These are phyloP conservation scores for Pyricularia grisea DNA, from an alignment of 2,329 filamentous ascomycete genomes.

Conservation along the genomic window DNA sequence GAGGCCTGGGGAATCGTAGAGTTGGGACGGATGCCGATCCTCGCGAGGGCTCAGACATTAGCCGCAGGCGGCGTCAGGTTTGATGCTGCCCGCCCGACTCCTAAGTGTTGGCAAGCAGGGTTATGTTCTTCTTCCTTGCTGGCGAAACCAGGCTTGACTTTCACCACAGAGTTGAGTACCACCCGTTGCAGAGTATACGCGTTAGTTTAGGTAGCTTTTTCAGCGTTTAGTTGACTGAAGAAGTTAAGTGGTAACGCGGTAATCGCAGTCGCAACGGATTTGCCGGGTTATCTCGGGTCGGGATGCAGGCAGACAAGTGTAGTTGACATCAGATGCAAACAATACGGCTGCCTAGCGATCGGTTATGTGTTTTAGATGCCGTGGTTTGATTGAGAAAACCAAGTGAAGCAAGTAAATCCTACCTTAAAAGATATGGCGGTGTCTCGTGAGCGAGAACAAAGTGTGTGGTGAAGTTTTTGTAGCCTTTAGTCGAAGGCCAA, in stretches of 20 bases:
- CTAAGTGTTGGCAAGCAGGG: not conserved
- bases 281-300: not conserved
- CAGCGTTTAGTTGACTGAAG: not conserved
- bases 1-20: constrained; percentile 46
- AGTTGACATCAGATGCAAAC: not conserved
- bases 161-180: not conserved
- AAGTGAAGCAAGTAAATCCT: not conserved
- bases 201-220: not conserved
- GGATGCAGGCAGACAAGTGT: not conserved
- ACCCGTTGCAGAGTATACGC: not conserved
- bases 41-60: constrained; percentile 10
- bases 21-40: constrained; percentile 35
- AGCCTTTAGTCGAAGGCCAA: not conserved
- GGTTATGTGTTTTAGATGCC: not conserved
- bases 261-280: not conserved
- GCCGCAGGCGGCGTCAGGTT: constrained; percentile 6
- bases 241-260: not conserved
- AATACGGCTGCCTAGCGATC: not conserved
- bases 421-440: not conserved
- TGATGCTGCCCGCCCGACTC: not conserved
- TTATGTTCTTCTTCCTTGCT: not conserved
- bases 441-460: not conserved
- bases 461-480: not conserved
- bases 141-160: not conserved
- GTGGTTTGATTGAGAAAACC: not conserved